phyloP scores from a whole-genome alignment of 176 grass and related monocot species.

The Musa beccarii region DNA sequence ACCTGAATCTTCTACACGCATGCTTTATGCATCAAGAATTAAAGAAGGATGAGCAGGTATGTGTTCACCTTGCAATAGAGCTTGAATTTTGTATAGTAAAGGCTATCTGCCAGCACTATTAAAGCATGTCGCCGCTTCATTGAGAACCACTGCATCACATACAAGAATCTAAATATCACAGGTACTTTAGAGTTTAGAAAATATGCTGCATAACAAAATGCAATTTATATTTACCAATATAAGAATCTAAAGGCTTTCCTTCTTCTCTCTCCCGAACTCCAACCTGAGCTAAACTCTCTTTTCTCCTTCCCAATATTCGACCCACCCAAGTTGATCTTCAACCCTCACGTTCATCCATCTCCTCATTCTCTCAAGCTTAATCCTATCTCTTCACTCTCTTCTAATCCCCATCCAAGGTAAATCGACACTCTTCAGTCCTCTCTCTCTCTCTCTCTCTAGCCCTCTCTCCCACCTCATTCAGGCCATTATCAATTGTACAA shows the following conservation, averaged over 20 bases:
- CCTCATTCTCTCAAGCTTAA: too few species aligned
- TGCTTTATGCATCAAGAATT: not conserved
- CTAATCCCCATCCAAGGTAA: too few species aligned
- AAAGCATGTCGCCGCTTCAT: constrained; percentile 82
- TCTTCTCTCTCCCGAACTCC: too few species aligned
- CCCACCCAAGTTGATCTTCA: too few species aligned
- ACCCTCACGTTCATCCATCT: too few species aligned
- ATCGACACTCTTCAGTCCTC: too few species aligned
- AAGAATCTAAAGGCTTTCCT: not conserved
- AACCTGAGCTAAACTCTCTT: too few species aligned
- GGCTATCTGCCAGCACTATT: constrained; percentile 69
- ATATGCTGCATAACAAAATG: not conserved
- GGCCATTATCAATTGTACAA: too few species aligned
- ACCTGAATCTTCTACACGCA: not conserved
- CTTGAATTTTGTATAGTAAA: constrained; percentile 99
- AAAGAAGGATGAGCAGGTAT: not conserved
- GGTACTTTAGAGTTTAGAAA: not conserved
- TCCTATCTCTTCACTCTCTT: too few species aligned
- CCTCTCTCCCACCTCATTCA: too few species aligned
- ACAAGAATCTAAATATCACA: not conserved
- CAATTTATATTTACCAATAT: not conserved
- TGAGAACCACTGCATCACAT: constrained; percentile 79
- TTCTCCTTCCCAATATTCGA: too few species aligned
- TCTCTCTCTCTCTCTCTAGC: too few species aligned
- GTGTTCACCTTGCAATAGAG: constrained; percentile 87